A percentile compares a stretch with the other conserved stretches of the same genome.
Conservation (phyloP, 139 green algal species). For the Bryopsis sp. region DNA sequence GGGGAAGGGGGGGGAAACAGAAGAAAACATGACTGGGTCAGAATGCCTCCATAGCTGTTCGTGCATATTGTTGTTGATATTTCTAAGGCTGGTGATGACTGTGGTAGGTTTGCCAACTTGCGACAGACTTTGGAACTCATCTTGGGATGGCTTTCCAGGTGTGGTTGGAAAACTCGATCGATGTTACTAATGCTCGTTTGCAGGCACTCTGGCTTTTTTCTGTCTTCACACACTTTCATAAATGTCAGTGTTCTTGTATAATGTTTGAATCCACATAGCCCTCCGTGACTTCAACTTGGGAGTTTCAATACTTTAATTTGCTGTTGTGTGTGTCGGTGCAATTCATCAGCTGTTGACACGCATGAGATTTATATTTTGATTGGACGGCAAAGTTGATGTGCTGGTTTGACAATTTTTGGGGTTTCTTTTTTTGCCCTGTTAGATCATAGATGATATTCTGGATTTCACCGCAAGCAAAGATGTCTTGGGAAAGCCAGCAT, state of each 20-base stretch:
- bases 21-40: too few species aligned
- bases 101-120: constrained; percentile 38
- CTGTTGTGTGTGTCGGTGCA: not conserved
- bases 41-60: too few species aligned
- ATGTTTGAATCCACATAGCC: not conserved
- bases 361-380: not conserved
- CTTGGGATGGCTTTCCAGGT: constrained; percentile 93
- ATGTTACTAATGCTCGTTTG: not conserved
- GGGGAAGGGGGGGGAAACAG: too few species aligned
- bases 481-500: constrained; percentile 86
- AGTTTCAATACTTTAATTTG: not conserved
- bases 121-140: constrained; percentile 72
- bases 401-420: not conserved
- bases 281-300: not conserved
- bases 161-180: not conserved
- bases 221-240: not conserved
- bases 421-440: too few species aligned
- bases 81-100: too few species aligned
- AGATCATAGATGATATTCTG: constrained; percentile 92
- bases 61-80: too few species aligned
- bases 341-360: not conserved
- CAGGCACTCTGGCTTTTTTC: not conserved
- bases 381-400: not conserved
- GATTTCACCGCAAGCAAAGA: constrained; percentile 73
- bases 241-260: not conserved